phyloP scores from a whole-genome alignment of 805 yeast genomes.

The Yamadazyma philogaea region DNA sequence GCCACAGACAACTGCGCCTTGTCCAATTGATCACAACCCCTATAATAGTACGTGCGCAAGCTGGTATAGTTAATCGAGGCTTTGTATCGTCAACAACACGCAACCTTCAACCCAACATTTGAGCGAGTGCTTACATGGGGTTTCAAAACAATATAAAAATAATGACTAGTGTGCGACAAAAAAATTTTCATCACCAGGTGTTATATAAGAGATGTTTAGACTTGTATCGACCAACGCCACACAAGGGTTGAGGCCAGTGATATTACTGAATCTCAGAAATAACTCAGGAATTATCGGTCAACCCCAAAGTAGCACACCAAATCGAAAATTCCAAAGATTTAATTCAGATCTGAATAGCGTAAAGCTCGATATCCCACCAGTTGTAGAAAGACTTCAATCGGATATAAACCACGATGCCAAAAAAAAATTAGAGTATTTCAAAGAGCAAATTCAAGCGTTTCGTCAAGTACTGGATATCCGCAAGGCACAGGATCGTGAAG shows the following conservation, averaged over 20 bases:
- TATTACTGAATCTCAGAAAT: conserved; percentile 36
- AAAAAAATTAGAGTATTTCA: conserved; percentile 25
- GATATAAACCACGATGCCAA: conserved; percentile 21
- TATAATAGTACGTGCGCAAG: too few species aligned
- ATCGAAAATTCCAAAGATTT: conserved; percentile 18
- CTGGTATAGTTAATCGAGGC: background rate
- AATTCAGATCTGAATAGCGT: conserved; percentile 16
- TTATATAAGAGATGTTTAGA: conserved; percentile 32
- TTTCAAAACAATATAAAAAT: background rate
- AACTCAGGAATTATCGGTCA: conserved; percentile 17
- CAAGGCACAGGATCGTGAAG: conserved; percentile 17
- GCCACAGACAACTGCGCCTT: too few species aligned
- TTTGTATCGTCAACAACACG: background rate
- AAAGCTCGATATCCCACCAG: conserved; percentile 13
- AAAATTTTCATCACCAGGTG: background rate
- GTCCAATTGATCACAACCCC: too few species aligned
- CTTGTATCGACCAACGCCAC: conserved; percentile 36
- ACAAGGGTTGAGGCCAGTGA: conserved; percentile 34
- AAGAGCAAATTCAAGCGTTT: conserved; percentile 26
- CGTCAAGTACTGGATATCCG: conserved; percentile 16
- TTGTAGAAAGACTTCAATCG: conserved; percentile 19
- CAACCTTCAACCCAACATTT: background rate
- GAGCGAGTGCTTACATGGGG: background rate
- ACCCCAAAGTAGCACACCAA: conserved; percentile 6
- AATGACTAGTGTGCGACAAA: background rate